Base-by-base conservation (phyloP, 176 grass and related monocot genomes). In the Oryza coarctata region DNA sequence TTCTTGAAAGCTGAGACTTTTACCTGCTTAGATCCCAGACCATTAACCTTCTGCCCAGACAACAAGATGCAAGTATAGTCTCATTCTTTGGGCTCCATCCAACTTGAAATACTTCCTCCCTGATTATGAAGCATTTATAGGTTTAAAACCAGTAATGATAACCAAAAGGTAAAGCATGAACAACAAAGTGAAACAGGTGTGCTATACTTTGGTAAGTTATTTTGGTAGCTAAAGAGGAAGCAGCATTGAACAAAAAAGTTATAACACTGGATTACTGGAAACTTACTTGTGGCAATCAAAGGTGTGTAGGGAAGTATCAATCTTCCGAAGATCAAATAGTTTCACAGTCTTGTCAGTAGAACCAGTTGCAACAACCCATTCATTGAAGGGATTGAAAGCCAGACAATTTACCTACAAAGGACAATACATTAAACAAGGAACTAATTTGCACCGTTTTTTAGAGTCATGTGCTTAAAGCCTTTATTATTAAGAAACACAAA, bases 21-120 rank as follows among this genome's bases (percentile, higher is more conserved):
- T 84, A 95, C 96, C 91, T 99, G 96, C 96, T 99, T 80, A 99
- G 76, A 66, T 99, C 96, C 96, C 96, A 99, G 68, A 99, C 87
- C 96, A 99, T 99, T 30, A 99, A 90, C 41, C 96, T 93, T 76
- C 96, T 93, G 22, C 96, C 96, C 25, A 92, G 89, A 75, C 96
- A 99, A 79, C 93, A 95, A 49, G 96, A 99, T 75, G 96, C 93
- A 69, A 99, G 91, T 85, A 99, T 94, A 68, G 93, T 99, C 78
- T 99, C 96, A 75, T 95, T 99, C 80, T 85, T 99, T n/a, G 96
- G 91, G 82, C 87, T 99, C 96, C 96, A 99, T 39, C 96, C 96
- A 83, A 99, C 96, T 95, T 99, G 96, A 87, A 95, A 99, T 69
- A 99, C 93, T 45, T 95, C 89, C 87, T 99, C 96, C 82, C 96